Base-by-base conservation (phyloP, 768 basidiomycete species). In the Lentinula edodes region DNA sequence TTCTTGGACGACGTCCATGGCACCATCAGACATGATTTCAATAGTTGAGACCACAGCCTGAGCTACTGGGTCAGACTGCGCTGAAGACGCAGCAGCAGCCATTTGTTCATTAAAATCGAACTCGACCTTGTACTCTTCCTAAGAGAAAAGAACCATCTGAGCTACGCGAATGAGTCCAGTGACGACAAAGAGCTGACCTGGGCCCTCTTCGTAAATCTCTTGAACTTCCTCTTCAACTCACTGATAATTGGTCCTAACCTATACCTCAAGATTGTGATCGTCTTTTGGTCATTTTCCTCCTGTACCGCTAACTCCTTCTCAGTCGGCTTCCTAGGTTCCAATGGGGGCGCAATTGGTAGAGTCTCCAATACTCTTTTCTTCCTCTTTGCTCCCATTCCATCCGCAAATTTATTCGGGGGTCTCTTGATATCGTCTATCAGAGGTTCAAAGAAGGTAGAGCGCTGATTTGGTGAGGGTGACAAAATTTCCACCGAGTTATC, bases 151-250 rank as follows among this genome's bases (percentile, higher is more conserved):
- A 39, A 5, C 10, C 28, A 7, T 16, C 9, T 36, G 5, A 35
- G 56, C 55, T 41, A 8, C 10, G 12, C 39, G 9, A 12, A 28
- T 20, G 9, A 28, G 15, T 9, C 35, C n/a, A 18, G 28, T 28
- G 34, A 52, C 35, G 16, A 56, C 57, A 52, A 61, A 57, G 16
- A 23, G 78, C 87, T 70, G 66, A 95, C 94, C 63, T 78, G 79
- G 46, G 91, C 89, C 41, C 82, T 76, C 75, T 93, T 93, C 0
- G 87, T 89, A 69, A 97, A 95, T 66, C 90, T 81, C 79, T 94
- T 93, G 71, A 89, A 95, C 75, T 95, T 94, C 71, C 92, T 84
- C 77, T 93, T 94, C 66, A 99, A 76, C 70, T 98, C 94, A 2
- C 83, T 83, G 56, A 98, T 75, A 54, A 98, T 88, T 1, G 91